Conservation (phyloP, 768 basidiomycete species). For the Chalciporus sphaerocephalus region DNA sequence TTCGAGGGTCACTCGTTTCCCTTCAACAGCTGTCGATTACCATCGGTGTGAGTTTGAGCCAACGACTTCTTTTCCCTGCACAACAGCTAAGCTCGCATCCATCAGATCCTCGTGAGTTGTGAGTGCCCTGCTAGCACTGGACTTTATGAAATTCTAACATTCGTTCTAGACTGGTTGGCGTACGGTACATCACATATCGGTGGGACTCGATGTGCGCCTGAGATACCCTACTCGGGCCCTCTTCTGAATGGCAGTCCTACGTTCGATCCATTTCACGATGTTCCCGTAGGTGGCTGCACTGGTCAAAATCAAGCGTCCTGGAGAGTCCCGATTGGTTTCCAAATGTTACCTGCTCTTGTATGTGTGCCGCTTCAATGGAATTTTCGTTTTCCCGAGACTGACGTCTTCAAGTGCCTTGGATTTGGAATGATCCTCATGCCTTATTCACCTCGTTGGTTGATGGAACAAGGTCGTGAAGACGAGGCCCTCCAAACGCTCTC, state of each 20-base stretch:
- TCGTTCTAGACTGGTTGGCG: constrained; percentile 28
- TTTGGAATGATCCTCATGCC: constrained; percentile 35
- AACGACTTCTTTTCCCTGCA: background rate
- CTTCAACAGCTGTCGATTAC: constrained; percentile 36
- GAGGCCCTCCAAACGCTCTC: constrained; percentile 36
- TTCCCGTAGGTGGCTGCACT: constrained; percentile 31
- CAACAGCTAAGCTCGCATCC: background rate
- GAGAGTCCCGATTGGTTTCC: constrained; percentile 36
- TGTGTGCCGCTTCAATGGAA: constrained; percentile 12
- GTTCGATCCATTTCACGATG: constrained; percentile 27
- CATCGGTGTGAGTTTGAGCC: constrained; percentile 27
- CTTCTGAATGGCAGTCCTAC: constrained; percentile 31
- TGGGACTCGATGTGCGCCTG: constrained; percentile 30
- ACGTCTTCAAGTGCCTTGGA: constrained; percentile 24
- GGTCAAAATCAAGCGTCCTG: constrained; percentile 30
- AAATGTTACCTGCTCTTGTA: constrained; percentile 37
- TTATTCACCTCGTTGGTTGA: constrained; percentile 42
- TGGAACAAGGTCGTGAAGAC: constrained; percentile 33
- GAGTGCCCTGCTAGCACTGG: constrained; percentile 1
- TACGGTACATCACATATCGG: constrained; percentile 33
- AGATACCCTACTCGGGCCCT: constrained; percentile 25
- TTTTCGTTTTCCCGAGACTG: background rate
- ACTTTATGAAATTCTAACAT: background rate
- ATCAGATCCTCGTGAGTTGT: constrained; percentile 32
- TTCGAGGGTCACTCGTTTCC: constrained; percentile 35